A percentile compares a stretch with the other conserved stretches of the same genome.
Conservation (phyloP, 805 yeast genomes). For the Wickerhamomyces bisporus region DNA sequence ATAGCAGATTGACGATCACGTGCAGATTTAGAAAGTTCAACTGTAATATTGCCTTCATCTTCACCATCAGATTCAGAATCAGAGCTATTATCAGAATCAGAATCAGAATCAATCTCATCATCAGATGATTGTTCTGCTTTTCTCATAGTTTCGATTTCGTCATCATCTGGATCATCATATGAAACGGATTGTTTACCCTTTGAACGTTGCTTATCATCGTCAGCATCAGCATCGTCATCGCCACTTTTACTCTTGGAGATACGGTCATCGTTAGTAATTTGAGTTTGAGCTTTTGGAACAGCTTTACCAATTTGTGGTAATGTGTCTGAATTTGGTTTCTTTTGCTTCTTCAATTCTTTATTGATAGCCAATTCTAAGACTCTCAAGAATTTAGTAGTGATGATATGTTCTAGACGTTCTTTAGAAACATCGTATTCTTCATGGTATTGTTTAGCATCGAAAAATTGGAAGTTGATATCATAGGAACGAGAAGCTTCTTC, state of each 20-base stretch:
- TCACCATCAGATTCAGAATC: constrained; percentile 38
- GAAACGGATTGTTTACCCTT: constrained; percentile 84
- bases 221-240: constrained; percentile 54
- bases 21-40: constrained; percentile 52
- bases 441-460: constrained; percentile 68
- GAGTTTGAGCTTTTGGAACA: constrained; percentile 50
- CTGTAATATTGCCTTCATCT: constrained; percentile 23
- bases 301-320: constrained; percentile 68
- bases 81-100: constrained; percentile 37
- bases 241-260: constrained; percentile 29
- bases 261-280: constrained; percentile 32
- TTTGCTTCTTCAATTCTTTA: constrained; percentile 80
- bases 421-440: constrained; percentile 85
- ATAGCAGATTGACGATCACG: constrained; percentile 84
- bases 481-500: constrained; percentile 60
- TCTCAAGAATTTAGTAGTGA: constrained; percentile 60
- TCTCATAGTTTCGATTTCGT: constrained; percentile 85
- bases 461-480: constrained; percentile 69
- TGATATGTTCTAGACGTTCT: constrained; percentile 67
- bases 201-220: constrained; percentile 51
- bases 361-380: constrained; percentile 67
- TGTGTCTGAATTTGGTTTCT: constrained; percentile 43
- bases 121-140: constrained; percentile 74
- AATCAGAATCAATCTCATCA: constrained; percentile 45
- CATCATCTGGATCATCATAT: constrained; percentile 94